These are phyloP conservation scores for Colletotrichum sp. DNA, from an alignment of 2,329 filamentous ascomycete species.

Conservation along the genomic window DNA sequence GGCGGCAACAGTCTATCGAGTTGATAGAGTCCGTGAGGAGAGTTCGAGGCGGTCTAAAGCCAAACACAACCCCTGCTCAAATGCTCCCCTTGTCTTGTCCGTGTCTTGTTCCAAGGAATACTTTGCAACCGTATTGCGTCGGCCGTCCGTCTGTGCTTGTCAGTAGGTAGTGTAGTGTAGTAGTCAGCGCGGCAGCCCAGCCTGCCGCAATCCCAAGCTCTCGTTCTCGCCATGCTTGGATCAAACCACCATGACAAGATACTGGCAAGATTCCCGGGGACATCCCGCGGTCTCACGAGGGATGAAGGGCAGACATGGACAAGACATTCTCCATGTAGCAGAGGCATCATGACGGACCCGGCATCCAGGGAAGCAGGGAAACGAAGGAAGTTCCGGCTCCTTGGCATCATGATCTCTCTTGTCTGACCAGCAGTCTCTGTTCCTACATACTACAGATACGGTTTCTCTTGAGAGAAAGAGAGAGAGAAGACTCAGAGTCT, in stretches of 20 bases:
- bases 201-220: neutral
- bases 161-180: neutral
- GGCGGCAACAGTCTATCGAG: neutral
- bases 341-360: neutral
- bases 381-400: neutral
- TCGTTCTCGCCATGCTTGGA: neutral
- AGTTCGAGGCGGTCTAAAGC: slow-evolving; percentile 20
- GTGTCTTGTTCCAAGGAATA: slow-evolving; percentile 9
- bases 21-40: slow-evolving; percentile 15
- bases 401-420: slow-evolving; percentile 15
- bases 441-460: neutral
- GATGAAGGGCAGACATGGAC: neutral
- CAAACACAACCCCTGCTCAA: slow-evolving; percentile 16
- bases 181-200: neutral
- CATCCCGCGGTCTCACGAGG: neutral
- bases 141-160: neutral
- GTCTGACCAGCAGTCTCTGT: neutral
- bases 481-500: neutral
- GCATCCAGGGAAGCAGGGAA: slow-evolving; percentile 4
- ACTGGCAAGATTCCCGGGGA: neutral
- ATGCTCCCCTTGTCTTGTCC: neutral
- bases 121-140: neutral
- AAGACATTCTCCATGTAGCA: neutral
- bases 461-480: neutral
- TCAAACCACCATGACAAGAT: slow-evolving; percentile 5